Conservation (phyloP, 176 grass and related monocot species). For the sorghum (Sorghum bicolor) region DNA sequence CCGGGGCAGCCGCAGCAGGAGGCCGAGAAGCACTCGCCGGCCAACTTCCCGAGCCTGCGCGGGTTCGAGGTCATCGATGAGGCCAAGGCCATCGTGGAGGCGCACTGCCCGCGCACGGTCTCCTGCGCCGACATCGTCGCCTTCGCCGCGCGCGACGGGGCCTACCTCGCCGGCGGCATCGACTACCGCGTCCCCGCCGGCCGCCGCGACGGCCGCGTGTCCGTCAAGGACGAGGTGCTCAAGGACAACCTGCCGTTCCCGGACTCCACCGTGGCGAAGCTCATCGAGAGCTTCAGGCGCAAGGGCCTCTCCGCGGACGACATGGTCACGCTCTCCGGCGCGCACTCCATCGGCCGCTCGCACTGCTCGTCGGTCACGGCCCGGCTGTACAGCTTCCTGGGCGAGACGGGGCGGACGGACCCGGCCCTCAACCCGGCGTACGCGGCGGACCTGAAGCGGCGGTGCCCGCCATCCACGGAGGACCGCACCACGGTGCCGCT, state of each 20-base stretch:
- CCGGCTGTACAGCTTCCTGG: background rate
- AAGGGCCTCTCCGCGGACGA: conserved; percentile 32
- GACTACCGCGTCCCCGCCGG: conserved; percentile 47
- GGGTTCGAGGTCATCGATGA: conserved; percentile 45
- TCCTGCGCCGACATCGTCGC: conserved; percentile 46
- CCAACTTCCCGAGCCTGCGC: conserved; percentile 41
- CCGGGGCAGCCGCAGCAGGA: background rate
- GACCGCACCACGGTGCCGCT: conserved; percentile 17
- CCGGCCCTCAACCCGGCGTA: conserved; percentile 12
- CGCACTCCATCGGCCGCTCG: conserved; percentile 39
- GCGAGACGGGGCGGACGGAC: conserved; percentile 23
- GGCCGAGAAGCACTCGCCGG: conserved; percentile 33
- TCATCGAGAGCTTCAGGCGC: conserved; percentile 23
- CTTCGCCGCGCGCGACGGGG: conserved; percentile 44
- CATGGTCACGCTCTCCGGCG: conserved; percentile 42
- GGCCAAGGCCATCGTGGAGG: conserved; percentile 37
- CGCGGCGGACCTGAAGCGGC: conserved; percentile 26
- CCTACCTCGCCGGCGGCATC: conserved; percentile 42
- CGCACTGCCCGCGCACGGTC: conserved; percentile 36
- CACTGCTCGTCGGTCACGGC: conserved; percentile 37
- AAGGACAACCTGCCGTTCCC: conserved; percentile 25
- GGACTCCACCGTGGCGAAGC: background rate
- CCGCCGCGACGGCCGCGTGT: conserved; percentile 48
- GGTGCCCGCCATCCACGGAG: conserved; percentile 32
- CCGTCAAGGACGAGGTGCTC: conserved; percentile 7